Evolutionary conservation across 2,329 filamentous ascomycete genomes (phyloP), one percentile per base, ranked within the genome.

Genomic region (Lasiodiplodia sp.): DNA sequence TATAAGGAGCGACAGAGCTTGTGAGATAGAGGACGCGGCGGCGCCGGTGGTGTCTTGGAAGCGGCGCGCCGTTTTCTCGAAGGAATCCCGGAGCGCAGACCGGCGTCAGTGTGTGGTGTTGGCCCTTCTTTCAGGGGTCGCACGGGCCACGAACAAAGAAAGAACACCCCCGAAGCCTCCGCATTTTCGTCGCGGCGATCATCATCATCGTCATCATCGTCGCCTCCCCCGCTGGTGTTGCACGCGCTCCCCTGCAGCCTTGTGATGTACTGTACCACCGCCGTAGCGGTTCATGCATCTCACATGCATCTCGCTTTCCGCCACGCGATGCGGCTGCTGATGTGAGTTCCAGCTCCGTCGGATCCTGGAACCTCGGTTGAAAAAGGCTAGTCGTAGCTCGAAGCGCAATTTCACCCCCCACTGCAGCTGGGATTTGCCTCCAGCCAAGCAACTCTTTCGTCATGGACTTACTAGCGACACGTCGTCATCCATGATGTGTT

Each of bases 21-120:
- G 44, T 16, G 7, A 28, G 12, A 28, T 12, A 6, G 40, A 34
- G 11, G 44, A 25, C 16, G 28, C 57, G 57, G 28, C 58, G 58
- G 60, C 60, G 60, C 25, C n/a, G 47, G 1, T 52, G 51, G 60
- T 18, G 28, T 28, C 12, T 49, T 25, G 40, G 10, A 23, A 47
- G 16, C 4, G 44, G 23, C 25, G 60, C 60, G 60, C 44, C 60
- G 60, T 64, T 52, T 34, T 28, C 58, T 63, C 18, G 37, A 16
- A 47, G 44, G 40, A 63, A 51, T 63, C 49, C 40, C 58, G 58
- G 58, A 49, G 37, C 58, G 40, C 40, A 49, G 40, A 25, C 58
- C 58, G 58, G 47, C 60, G 47, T 49, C 31, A 31, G 60, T 47
- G 44, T 52, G 60, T 64, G 60, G 60, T 64, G 60, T 64, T 64